Conservation (phyloP, 176 grass and related monocot genomes). For the Eragrostis curvula region DNA sequence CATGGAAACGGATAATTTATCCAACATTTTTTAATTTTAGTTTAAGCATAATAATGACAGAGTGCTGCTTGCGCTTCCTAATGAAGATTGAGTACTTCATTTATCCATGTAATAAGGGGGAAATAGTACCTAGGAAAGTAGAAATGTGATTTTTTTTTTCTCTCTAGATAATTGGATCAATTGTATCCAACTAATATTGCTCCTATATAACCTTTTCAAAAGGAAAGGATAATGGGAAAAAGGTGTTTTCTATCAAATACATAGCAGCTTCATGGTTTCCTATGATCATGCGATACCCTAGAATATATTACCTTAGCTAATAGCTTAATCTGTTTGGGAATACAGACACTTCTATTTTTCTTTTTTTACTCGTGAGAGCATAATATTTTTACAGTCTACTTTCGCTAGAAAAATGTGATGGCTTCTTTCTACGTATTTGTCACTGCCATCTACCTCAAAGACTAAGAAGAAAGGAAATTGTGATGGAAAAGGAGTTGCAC, state of each 20-base stretch:
- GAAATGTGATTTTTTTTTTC: not conserved
- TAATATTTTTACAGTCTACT: not conserved
- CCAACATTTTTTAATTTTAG: conserved; percentile 22
- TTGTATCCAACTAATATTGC: not conserved
- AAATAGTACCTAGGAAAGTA: not conserved
- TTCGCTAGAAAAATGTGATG: not conserved
- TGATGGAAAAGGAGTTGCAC: conserved; percentile 42
- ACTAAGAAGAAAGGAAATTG: not conserved
- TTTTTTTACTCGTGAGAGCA: conserved; percentile 17
- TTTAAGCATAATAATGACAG: not conserved
- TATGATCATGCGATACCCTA: not conserved
- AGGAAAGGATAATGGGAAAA: not conserved
- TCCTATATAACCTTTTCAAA: not conserved
- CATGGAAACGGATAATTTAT: conserved; percentile 30
- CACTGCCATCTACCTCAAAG: conserved; percentile 12
- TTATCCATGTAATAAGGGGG: not conserved
- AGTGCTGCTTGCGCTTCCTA: conserved; percentile 9
- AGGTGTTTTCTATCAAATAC: not conserved
- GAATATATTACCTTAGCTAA: not conserved
- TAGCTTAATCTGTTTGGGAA: conserved; percentile 9
- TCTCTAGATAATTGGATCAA: not conserved
- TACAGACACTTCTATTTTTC: not conserved
- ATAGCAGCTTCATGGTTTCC: not conserved
- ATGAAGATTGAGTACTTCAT: conserved; percentile 6
- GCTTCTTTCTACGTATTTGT: conserved; percentile 5